Evolutionary conservation across 2,329 filamentous ascomycete species (phyloP).

Genomic region (Penicillium sp.): DNA sequence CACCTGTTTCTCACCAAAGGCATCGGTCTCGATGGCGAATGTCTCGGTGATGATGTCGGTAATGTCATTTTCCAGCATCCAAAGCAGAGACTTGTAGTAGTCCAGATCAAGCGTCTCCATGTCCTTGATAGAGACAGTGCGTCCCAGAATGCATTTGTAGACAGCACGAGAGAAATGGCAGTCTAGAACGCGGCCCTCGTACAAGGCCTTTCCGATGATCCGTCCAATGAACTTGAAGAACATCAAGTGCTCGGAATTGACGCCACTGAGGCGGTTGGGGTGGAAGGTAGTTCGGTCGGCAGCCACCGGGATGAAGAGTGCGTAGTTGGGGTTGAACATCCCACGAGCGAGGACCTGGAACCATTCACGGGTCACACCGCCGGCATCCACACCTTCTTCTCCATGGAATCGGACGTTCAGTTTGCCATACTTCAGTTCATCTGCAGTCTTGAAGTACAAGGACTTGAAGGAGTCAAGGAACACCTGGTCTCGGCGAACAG

Average conservation of each 20-base stretch:
- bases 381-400: constrained; percentile 96
- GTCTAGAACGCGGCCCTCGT: constrained; percentile 92
- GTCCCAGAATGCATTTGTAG: constrained; percentile 95
- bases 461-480: constrained; percentile 98
- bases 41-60: constrained; percentile 96
- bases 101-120: constrained; percentile 99
- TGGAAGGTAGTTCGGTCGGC: constrained; percentile 98
- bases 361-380: constrained; percentile 97
- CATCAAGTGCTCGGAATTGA: constrained; percentile 93
- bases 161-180: constrained; percentile 99
- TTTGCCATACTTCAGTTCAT: constrained; percentile 99
- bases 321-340: constrained; percentile 99
- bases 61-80: constrained; percentile 99
- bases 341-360: constrained; percentile 96
- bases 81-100: constrained; percentile 97
- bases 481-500: constrained; percentile 88
- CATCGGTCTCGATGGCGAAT: constrained; percentile 91
- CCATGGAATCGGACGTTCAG: constrained; percentile 96
- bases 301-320: constrained; percentile 92
- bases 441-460: constrained; percentile 93
- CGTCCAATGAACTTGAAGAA: constrained; percentile 99
- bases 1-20: constrained; percentile 84
- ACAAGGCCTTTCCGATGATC: constrained; percentile 96
- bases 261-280: constrained; percentile 87
- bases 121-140: constrained; percentile 94